Base-by-base conservation (phyloP, 345 rosid genomes). In the Arabidopsis thaliana region DNA sequence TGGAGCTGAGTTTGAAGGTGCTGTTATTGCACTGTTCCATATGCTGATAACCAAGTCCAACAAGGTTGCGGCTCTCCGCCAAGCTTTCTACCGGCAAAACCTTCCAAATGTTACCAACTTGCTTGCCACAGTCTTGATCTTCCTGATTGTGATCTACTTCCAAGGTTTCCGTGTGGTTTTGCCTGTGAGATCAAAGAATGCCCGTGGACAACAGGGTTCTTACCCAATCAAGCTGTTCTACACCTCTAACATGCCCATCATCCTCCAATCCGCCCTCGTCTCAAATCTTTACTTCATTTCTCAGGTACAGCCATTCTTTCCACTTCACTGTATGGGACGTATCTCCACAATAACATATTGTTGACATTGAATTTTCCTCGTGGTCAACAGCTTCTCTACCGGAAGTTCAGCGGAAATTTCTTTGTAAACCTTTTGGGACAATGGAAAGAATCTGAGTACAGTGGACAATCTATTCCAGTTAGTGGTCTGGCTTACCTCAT, bases 171-270 rank as follows among this genome's bases (percentile, higher is more conserved):
- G 97, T 57, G 97, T 91, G 56, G 97, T 91, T 33, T 81, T 91
- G 61, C 97, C 94, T 58, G 97, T 91, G 78, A 85, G 97, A 83
- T 91, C 97, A 36, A 91, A 89, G 92, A 91, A 87, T 77, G 97
- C 92, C 49, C 94, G 97, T 76, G 97, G 97, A 23, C 97, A 89
- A 74, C 97, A 91, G 80, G 97, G 97, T 33, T 91, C 97, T 5
- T 91, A 89, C 80, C 97, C 94, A 2, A 91, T 91, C 82, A 91
- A 91, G 81, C 77, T 91, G 72, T 91, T 91, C 78, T 91, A 91
- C 86, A 91, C 97, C 74, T 91, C 97, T 36, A 91, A 91, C 87
- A 91, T 91, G 97, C 97, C 97, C 72, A 91, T 91, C 79, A 91
- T 91, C 50, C 81, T 88, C 52, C 97, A 91, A 45, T 89, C 94